Percentiles rank a stretch among this genome's conserved stretches.
Evolutionary conservation across 306 rosid genomes (phyloP).

Genomic region (Mimosa pudica): DNA sequence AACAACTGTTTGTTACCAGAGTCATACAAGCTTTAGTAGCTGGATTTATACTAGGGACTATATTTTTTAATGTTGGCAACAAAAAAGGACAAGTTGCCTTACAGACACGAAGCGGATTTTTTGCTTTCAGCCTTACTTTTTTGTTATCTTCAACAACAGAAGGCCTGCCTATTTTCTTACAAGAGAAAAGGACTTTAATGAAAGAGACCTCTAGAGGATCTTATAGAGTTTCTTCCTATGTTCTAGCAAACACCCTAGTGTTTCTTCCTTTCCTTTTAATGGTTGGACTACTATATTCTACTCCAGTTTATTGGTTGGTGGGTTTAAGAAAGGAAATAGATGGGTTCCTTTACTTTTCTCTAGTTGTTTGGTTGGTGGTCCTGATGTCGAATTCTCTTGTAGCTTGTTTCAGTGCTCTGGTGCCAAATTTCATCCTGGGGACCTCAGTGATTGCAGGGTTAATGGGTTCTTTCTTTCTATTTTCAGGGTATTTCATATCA

Average conservation of each 20-base stretch:
- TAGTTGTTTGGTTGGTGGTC: conserved; percentile 75
- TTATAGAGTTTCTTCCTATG: conserved; percentile 73
- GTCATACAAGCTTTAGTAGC: conserved; percentile 68
- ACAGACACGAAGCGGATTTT: conserved; percentile 66
- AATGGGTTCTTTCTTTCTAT: conserved; percentile 96
- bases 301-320: conserved; percentile 78
- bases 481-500: conserved; percentile 91
- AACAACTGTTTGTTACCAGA: conserved; percentile 65
- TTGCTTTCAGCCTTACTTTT: conserved; percentile 74
- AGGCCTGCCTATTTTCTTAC: conserved; percentile 75
- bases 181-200: conserved; percentile 69
- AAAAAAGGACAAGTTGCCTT: conserved; percentile 41
- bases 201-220: conserved; percentile 84
- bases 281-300: conserved; percentile 60
- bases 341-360: conserved; percentile 68
- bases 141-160: conserved; percentile 77
- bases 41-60: conserved; percentile 65
- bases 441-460: conserved; percentile 82
- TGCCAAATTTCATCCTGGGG: conserved; percentile 94
- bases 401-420: conserved; percentile 92
- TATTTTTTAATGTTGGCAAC: conserved; percentile 64
- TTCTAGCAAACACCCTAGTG: conserved; percentile 63
- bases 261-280: conserved; percentile 63
- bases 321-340: conserved; percentile 62
- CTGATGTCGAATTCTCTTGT: conserved; percentile 85